Base-by-base conservation (phyloP, 2,329 filamentous ascomycete genomes). In the Cladosporium halotolerans region DNA sequence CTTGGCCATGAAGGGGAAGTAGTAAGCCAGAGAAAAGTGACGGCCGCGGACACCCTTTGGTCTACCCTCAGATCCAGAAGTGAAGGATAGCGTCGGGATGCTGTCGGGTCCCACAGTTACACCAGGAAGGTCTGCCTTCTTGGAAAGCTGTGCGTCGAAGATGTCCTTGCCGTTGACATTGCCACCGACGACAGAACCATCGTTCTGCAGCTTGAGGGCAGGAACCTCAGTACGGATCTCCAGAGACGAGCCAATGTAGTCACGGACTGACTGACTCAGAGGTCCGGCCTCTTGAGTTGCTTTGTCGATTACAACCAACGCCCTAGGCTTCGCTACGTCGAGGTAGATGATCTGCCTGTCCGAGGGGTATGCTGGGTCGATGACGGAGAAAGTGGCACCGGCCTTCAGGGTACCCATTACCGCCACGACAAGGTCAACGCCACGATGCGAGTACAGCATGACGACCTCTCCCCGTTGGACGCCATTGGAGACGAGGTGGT, bases 1-100 rank as follows among this genome's bases (percentile, higher is more conserved):
- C 71, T 93, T 74, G 0, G 89, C 83, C 92, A 97, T 97, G 91
- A 90, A 97, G 16, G 85, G 83, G 66, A 92, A 95, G 73, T 96
- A 97, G 63, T 86, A 84, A 1, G 89, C 81, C 56, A 97, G 75
- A 47, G 83, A 87, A 73, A 86, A 97, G 71, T 97, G 92, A 11
- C 92, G 81, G 1, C 92, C 91, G 53, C 84, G 79, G 10, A 97
- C 92, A 61, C 89, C 89, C 75, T 95, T 96, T 33, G 89, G 90
- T 59, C 81, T 57, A 43, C 88, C 89, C 72, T 95, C 88, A 1
- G 78, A 81, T 4, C 90, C 89, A 28, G 74, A 77, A 19, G 76
- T 78, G 62, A 78, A 78, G 10, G 72, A 75, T 1, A 96, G 74
- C 0, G 86, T 95, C 1, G 86, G 85, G 6, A 78, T 86, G 13